Conservation (phyloP, 108 stramenopile genomes). For the Stephanodiscus minutulus region DNA sequence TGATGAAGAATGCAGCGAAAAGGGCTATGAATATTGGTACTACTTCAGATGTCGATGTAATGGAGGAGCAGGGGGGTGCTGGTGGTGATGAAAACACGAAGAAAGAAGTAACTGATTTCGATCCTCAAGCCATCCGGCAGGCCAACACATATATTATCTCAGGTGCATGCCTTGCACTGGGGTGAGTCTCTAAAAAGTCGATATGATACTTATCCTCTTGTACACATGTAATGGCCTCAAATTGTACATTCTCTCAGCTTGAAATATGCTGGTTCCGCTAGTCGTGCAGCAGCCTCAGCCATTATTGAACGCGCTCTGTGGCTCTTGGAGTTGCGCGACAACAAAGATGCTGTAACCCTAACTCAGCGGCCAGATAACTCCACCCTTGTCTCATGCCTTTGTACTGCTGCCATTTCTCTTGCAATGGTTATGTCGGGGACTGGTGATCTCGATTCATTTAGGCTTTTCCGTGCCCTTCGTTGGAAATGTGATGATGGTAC, state of each 20-base stretch:
- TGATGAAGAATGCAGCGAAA: slow-evolving; percentile 56
- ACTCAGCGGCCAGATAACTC: slow-evolving; percentile 80
- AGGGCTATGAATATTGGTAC: slow-evolving; percentile 22
- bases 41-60: background rate
- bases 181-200: slow-evolving; percentile 16
- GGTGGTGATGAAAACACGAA: slow-evolving; percentile 8
- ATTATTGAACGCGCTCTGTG: slow-evolving; percentile 71
- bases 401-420: slow-evolving; percentile 79
- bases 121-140: slow-evolving; percentile 87
- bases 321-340: slow-evolving; percentile 76
- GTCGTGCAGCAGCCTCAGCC: slow-evolving; percentile 67
- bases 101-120: slow-evolving; percentile 57
- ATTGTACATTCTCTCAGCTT: slow-evolving; percentile 24
- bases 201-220: too few relatives aligned
- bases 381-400: slow-evolving; percentile 89
- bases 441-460: slow-evolving; percentile 90
- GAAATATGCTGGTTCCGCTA: slow-evolving; percentile 91
- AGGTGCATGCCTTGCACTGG: slow-evolving; percentile 92
- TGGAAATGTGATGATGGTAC: slow-evolving; percentile 87
- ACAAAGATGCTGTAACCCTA: slow-evolving; percentile 58
- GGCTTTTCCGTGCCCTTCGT: slow-evolving; percentile 83
- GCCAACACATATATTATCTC: slow-evolving; percentile 92
- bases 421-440: slow-evolving; percentile 97
- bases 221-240: too few relatives aligned
- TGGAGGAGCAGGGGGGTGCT: slow-evolving; percentile 18